phyloP scores from a whole-genome alignment of 257 asterid genomes.

The Fraxinus cuspidata region DNA sequence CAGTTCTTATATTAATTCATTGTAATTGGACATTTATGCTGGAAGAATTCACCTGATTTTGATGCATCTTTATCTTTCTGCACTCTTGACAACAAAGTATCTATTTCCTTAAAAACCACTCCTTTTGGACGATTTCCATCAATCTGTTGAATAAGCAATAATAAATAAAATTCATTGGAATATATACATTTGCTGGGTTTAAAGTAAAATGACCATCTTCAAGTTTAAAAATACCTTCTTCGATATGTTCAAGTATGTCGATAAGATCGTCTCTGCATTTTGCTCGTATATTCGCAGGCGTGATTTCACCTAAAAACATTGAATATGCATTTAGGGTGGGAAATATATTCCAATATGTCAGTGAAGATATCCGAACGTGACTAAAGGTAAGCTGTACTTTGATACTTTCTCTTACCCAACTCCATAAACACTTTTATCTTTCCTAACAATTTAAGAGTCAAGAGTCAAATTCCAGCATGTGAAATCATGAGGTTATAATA shows the following conservation, averaged over 20 bases:
- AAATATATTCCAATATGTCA: constrained; percentile 17
- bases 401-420: constrained; percentile 3
- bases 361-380: constrained; percentile 22
- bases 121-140: constrained; percentile 82
- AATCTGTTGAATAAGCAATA: constrained; percentile 46
- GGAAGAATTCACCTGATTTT: constrained; percentile 35
- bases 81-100: constrained; percentile 48
- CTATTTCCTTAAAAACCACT: constrained; percentile 67
- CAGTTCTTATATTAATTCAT: background rate
- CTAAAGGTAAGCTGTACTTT: constrained; percentile 4
- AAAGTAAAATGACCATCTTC: constrained; percentile 17
- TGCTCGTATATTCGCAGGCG: constrained; percentile 82
- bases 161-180: constrained; percentile 16
- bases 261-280: constrained; percentile 63
- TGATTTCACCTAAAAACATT: constrained; percentile 63
- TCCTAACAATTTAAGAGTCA: background rate
- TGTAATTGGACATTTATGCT: constrained; percentile 18
- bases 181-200: constrained; percentile 14
- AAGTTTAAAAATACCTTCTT: constrained; percentile 50
- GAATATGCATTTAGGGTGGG: constrained; percentile 8
- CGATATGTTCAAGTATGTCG: constrained; percentile 58
- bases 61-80: constrained; percentile 51
- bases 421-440: background rate
- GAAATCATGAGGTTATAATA: background rate
- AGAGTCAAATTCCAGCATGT: background rate